phyloP scores from a whole-genome alignment of 208 protist genomes.

The Porcisia hertigi region DNA sequence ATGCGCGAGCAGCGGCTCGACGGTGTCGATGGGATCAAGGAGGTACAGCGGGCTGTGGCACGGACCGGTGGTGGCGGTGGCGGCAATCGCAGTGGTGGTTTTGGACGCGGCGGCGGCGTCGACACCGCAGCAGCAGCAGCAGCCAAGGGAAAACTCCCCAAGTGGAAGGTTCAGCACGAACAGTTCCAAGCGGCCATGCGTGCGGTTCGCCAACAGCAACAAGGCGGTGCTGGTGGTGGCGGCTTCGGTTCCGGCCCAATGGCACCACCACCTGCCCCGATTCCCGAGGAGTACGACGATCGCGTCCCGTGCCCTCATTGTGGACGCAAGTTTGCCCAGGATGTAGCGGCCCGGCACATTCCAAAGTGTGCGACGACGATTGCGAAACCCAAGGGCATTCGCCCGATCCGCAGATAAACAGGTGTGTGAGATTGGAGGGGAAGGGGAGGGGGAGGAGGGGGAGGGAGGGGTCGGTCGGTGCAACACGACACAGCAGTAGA shows the following conservation, averaged over 20 bases:
- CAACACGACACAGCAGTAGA: neutral
- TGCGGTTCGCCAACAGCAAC: slow-evolving; percentile 51
- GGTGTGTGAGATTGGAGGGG: neutral
- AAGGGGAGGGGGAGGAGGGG: neutral
- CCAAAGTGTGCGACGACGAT: slow-evolving; percentile 88
- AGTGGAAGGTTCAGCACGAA: slow-evolving; percentile 92
- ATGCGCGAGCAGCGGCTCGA: slow-evolving; percentile 68
- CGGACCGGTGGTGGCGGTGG: slow-evolving; percentile 6
- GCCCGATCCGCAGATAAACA: slow-evolving; percentile 49
- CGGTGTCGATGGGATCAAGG: slow-evolving; percentile 73
- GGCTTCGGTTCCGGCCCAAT: slow-evolving; percentile 19
- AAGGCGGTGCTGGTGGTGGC: slow-evolving; percentile 11
- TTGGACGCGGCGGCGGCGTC: slow-evolving; percentile 9
- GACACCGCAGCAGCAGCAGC: slow-evolving; percentile 5
- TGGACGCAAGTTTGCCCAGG: slow-evolving; percentile 83
- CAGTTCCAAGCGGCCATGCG: slow-evolving; percentile 91
- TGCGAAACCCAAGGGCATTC: slow-evolving; percentile 86
- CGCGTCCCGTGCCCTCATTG: slow-evolving; percentile 90
- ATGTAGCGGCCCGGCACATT: slow-evolving; percentile 86
- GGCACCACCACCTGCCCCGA: slow-evolving; percentile 38
- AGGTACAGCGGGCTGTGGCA: slow-evolving; percentile 29
- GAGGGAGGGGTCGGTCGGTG: neutral
- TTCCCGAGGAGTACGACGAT: slow-evolving; percentile 67
- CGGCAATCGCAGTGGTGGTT: slow-evolving; percentile 12
- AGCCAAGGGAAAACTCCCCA: slow-evolving; percentile 66